Percentiles rank a stretch among this genome's conserved stretches.
Conservation (phyloP, 768 basidiomycete species). For the Tubosaeta sp. region DNA sequence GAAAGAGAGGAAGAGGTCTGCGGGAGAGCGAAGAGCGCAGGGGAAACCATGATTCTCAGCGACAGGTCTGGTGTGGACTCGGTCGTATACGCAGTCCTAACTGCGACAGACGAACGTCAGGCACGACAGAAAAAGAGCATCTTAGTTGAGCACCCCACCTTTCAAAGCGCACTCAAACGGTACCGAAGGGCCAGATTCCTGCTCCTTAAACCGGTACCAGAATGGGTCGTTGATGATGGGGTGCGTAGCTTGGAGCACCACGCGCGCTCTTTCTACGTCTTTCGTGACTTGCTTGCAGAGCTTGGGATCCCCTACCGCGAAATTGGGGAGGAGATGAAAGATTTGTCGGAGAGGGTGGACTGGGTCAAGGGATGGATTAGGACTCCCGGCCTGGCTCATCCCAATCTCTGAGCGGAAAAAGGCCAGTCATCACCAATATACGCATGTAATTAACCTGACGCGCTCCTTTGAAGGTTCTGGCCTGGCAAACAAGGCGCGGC, state of each 20-base stretch:
- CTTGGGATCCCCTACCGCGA: conserved; percentile 42
- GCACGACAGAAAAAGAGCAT: conserved; percentile 31
- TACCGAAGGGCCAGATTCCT: conserved; percentile 51
- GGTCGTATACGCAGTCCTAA: conserved; percentile 56
- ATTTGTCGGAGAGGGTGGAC: conserved; percentile 27
- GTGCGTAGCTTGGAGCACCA: conserved; percentile 53
- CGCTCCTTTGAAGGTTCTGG: neutral
- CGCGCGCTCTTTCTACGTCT: conserved; percentile 36
- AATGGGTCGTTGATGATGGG: conserved; percentile 64
- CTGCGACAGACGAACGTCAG: conserved; percentile 35
- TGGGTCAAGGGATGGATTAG: conserved; percentile 16
- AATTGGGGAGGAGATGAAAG: conserved; percentile 43
- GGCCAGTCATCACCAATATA: neutral
- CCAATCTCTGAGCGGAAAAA: conserved; percentile 6
- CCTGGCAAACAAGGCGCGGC: neutral
- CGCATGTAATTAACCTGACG: neutral
- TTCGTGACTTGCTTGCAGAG: conserved; percentile 36
- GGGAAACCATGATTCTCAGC: conserved; percentile 40
- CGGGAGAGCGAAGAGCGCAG: conserved; percentile 11
- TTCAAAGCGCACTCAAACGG: conserved; percentile 38
- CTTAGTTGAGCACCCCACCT: conserved; percentile 35
- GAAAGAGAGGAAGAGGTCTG: conserved; percentile 35
- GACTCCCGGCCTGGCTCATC: neutral
- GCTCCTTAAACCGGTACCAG: conserved; percentile 49
- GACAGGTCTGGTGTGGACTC: conserved; percentile 67